phyloP scores from a whole-genome alignment of 208 protist genomes.

The Leishmania gerbilli region DNA sequence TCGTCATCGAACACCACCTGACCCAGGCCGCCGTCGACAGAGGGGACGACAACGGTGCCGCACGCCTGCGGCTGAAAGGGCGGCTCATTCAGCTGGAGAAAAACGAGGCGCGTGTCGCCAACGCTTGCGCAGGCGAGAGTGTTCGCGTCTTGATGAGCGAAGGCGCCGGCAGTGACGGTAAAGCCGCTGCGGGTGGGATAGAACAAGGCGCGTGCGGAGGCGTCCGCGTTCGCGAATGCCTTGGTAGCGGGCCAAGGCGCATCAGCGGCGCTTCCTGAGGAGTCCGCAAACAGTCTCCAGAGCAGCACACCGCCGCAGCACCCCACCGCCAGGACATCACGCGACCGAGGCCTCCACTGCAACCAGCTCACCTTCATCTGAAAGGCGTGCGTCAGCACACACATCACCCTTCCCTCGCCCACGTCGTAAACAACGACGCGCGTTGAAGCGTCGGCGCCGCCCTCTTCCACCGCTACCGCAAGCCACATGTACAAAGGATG shows the following conservation, averaged over 20 bases:
- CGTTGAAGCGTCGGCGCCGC: constrained; percentile 26
- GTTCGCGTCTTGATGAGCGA: constrained; percentile 54
- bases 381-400: constrained; percentile 77
- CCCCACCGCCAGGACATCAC: constrained; percentile 75
- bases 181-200: constrained; percentile 50
- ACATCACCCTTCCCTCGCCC: constrained; percentile 26
- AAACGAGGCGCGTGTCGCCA: constrained; percentile 45
- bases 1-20: constrained; percentile 65
- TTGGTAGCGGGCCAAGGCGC: neutral
- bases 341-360: constrained; percentile 72
- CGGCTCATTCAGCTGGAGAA: constrained; percentile 56
- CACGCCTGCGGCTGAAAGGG: constrained; percentile 24
- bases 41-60: constrained; percentile 31
- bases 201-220: constrained; percentile 57
- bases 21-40: constrained; percentile 60
- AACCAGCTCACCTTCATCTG: constrained; percentile 56
- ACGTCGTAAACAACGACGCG: constrained; percentile 77
- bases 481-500: constrained; percentile 61
- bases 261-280: neutral
- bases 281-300: constrained; percentile 46
- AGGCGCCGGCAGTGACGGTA: constrained; percentile 48
- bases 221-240: neutral
- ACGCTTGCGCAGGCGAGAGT: constrained; percentile 65
- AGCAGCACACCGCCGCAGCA: constrained; percentile 75
- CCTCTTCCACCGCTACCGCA: constrained; percentile 71